Evolutionary conservation across 2,329 filamentous ascomycete species (phyloP), one percentile per base, ranked within the genome.

Genomic region (Cordyceps cicadae): DNA sequence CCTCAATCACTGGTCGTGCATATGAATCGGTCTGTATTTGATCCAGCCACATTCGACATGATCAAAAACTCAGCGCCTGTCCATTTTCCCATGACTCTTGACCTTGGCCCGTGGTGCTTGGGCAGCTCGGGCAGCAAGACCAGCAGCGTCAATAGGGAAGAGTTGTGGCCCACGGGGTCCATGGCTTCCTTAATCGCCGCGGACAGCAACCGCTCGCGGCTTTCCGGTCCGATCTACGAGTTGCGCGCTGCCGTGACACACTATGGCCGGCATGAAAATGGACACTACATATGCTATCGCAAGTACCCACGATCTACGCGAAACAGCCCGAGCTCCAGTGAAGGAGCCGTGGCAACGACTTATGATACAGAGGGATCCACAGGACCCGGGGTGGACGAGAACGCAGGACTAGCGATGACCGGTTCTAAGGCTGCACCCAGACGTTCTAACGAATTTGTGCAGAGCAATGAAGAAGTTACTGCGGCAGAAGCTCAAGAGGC

Each of bases 211-310:
- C 74, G 76, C 9, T 85, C 83, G 2, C 80, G 76, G 63, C 74
- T 84, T 9, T 76, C 75, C 0, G 84, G 85, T 3, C 80, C 79
- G 32, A 77, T 87, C 1, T 97, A 96, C 70, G 85, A 90, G 69
- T 78, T 97, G 17, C 84, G 88, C 58, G 91, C 92, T 34, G 89
- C 93, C 0, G 84, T 97, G 11, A 94, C 91, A 1, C 94, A 97
- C 70, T 90, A 89, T 63, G 94, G 94, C 4, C 82, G 89, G 37
- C 94, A 97, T 71, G 92, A 97, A 64, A 96, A 96, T 67, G 94
- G 94, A 0, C 94, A 99, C 74, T 97, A 99, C 67, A 86, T 97
- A 45, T 96, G 91, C 71, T 96, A 94, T 72, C 83, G 90, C 56
- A 89, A 88, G 68, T 87, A 90, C 68, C 79, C 83, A 17, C 68